These are phyloP conservation scores for Macroventuria anomochaeta DNA, from an alignment of 2,329 filamentous ascomycete genomes.

Conservation along the genomic window DNA sequence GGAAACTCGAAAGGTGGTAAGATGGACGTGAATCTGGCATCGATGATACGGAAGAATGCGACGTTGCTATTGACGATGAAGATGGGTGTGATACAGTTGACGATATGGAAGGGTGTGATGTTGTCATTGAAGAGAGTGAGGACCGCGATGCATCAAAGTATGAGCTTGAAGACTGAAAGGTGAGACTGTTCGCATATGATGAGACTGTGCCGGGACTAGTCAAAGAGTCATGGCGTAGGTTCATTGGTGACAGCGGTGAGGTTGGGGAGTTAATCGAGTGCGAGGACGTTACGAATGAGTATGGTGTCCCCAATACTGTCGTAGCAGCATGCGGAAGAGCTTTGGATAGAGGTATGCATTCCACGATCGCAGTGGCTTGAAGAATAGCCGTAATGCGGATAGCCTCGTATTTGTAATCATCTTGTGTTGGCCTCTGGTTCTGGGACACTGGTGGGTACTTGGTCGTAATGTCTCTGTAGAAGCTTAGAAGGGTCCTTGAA, in stretches of 20 bases:
- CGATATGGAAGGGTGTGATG: conserved; percentile 1
- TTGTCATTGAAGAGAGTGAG: conserved; percentile 15
- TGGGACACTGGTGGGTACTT: conserved; percentile 25
- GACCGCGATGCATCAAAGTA: conserved; percentile 10
- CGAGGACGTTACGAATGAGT: background rate
- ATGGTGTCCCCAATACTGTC: background rate
- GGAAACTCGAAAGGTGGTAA: background rate
- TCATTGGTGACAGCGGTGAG: conserved; percentile 11
- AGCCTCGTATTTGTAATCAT: conserved; percentile 46
- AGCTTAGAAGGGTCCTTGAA: conserved; percentile 21
- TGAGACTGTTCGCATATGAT: conserved; percentile 18
- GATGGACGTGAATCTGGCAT: conserved; percentile 5
- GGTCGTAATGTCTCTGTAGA: conserved; percentile 30
- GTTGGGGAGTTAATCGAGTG: conserved; percentile 25
- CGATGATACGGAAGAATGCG: background rate
- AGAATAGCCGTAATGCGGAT: conserved; percentile 43
- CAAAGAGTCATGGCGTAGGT: conserved; percentile 24
- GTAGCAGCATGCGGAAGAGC: conserved; percentile 24
- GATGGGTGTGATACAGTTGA: conserved; percentile 13
- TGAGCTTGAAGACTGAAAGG: conserved; percentile 5
- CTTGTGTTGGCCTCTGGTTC: conserved; percentile 17
- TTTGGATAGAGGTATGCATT: conserved; percentile 35
- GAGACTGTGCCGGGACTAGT: conserved; percentile 25
- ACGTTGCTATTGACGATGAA: conserved; percentile 17
- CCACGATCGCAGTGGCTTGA: conserved; percentile 42